Base-by-base conservation (phyloP, 2,329 filamentous ascomycete species). In the Cladosporium sp. region DNA sequence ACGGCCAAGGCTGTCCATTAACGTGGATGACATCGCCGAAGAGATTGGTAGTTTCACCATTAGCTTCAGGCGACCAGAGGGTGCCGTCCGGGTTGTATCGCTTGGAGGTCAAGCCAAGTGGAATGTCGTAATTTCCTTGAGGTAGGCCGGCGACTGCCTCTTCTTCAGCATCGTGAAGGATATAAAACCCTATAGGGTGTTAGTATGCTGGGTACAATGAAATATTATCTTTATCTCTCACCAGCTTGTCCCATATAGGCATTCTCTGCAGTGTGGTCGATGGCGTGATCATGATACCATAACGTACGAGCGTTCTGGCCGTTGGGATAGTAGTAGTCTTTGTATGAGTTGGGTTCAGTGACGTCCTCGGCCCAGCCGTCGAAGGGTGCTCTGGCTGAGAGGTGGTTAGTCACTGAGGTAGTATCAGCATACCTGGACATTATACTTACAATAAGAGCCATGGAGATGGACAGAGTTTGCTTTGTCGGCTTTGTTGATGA, bases 261-360 rank as follows among this genome's bases (percentile, higher is more conserved):
- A 69, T 88, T 86, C 51, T 82, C 77, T 8, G 84, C 82, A 12
- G 86, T 87, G 15, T 64, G 62, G 14, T 47, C 74, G 64, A 79
- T 75, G 1, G 78, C 77, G 64, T 82, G 80, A 66, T 81, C 80
- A 69, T 88, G 85, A 69, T 87, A 88, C 86, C 86, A 88, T 34
- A 87, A 77, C 0, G 84, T 80, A 47, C 86, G 80, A 1, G 80
- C 84, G 51, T 78, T 79, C 71, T 87, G 82, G 12, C 73, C 76
- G 71, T 88, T 88, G 11, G 86, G 85, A 69, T 86, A 88, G 73
- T 87, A 88, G 73, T 88, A 87, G 67, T 88, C 86, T 73, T 88
- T 87, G 62, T 67, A 71, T n/a, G 87, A 76, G 0, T 84, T 83
- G 0, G 81, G 80, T 0, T 74, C 54, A 0, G 83, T 83, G 14